Percentiles rank a stretch among this genome's conserved stretches.
Evolutionary conservation across 75 land plant genomes (phyloP).

Genomic region (Pinus taeda): DNA sequence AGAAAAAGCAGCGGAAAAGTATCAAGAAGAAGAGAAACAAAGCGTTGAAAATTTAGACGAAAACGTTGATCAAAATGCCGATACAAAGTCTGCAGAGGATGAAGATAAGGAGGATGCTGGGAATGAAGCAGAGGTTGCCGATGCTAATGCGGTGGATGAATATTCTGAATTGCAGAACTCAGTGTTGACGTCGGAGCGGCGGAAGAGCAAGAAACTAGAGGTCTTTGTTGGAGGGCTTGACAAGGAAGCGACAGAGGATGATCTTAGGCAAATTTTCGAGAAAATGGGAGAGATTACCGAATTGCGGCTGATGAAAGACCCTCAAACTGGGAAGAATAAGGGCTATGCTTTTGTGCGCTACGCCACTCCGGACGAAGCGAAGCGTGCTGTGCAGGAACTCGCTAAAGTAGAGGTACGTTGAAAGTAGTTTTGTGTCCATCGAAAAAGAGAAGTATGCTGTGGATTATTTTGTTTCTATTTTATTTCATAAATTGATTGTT

Average conservation of each 20-base stretch:
- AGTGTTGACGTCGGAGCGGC: constrained; percentile 32
- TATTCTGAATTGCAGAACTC: constrained; percentile 16
- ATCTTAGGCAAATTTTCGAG: constrained; percentile 44
- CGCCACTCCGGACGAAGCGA: constrained; percentile 42
- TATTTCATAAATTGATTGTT: too few species aligned
- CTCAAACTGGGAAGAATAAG: constrained; percentile 54
- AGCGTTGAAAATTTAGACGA: not conserved
- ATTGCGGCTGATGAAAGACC: constrained; percentile 48
- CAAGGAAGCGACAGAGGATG: constrained; percentile 63
- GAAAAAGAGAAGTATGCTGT: too few species aligned
- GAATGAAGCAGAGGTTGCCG: not conserved
- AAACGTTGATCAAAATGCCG: too few species aligned
- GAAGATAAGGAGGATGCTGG: not conserved
- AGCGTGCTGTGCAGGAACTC: constrained; percentile 40
- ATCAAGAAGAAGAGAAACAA: not conserved
- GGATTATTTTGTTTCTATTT: too few species aligned
- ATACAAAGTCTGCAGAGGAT: not conserved
- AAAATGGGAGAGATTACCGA: constrained; percentile 52
- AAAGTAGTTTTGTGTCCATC: too few species aligned
- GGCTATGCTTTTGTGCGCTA: constrained; percentile 68
- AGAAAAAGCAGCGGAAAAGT: not conserved
- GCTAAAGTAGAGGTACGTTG: constrained; percentile 25
- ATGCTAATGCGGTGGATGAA: constrained; percentile 3
- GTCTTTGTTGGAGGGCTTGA: constrained; percentile 73
- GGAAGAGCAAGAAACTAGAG: constrained; percentile 45